Conservation (phyloP, 805 yeast species). For the Cyberlindnera xylosilytica region DNA sequence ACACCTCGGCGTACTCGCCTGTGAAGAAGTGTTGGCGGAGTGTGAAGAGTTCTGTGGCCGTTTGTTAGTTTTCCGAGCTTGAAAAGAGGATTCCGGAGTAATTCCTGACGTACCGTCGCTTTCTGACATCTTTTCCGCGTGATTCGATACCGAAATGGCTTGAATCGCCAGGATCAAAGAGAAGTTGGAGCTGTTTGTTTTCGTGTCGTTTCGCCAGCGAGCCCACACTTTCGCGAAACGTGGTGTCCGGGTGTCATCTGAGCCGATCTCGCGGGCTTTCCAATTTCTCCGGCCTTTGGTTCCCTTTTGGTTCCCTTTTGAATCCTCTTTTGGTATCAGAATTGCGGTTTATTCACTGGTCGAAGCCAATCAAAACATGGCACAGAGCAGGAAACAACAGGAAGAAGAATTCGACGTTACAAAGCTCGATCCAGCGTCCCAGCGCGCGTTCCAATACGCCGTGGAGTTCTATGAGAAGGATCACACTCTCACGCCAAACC, state of each 20-base stretch:
- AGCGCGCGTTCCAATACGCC: slow-evolving; percentile 41
- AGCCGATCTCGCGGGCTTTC: neutral
- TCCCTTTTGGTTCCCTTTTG: neutral
- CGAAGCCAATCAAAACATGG: neutral
- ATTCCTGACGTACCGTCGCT: neutral
- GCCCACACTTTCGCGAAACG: neutral
- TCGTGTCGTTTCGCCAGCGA: neutral
- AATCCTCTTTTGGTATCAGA: too few species aligned
- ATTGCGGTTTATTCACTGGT: too few species aligned
- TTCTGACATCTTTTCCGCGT: neutral
- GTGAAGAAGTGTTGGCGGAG: slow-evolving; percentile 60
- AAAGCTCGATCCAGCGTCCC: slow-evolving; percentile 15
- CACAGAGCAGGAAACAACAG: neutral
- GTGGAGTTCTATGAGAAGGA: slow-evolving; percentile 49
- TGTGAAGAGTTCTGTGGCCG: slow-evolving; percentile 44
- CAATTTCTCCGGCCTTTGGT: too few species aligned
- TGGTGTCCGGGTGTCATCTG: neutral
- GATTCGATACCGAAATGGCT: too few species aligned
- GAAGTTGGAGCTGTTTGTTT: too few species aligned
- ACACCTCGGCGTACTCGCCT: slow-evolving; percentile 48
- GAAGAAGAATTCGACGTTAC: slow-evolving; percentile 10
- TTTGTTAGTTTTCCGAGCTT: slow-evolving; percentile 6
- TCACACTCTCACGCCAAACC: slow-evolving; percentile 36
- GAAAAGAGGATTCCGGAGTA: neutral
- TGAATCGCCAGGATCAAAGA: too few species aligned